A percentile compares a stretch with the other conserved stretches of the same genome.
These are phyloP conservation scores for Apiotrichum porosum DNA, from an alignment of 1,284 basidiomycete genomes.

Conservation along the genomic window DNA sequence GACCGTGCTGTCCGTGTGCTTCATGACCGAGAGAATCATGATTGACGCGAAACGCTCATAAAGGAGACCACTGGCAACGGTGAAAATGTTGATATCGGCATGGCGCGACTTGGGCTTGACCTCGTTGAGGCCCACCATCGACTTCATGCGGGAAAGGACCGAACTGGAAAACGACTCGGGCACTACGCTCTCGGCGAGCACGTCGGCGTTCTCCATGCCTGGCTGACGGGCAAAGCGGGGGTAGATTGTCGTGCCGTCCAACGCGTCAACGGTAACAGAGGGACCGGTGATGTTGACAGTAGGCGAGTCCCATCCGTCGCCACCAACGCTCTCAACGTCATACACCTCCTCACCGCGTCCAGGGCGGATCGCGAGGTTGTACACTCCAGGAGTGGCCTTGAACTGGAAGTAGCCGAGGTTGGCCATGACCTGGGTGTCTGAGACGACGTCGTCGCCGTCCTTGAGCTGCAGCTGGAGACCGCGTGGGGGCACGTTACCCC, in stretches of 20 bases:
- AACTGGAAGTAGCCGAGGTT: conserved; percentile 97
- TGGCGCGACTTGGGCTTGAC: conserved; percentile 37
- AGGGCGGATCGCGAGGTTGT: conserved; percentile 71
- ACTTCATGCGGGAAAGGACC: conserved; percentile 27
- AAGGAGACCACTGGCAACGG: conserved; percentile 89
- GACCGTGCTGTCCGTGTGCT: conserved; percentile 85
- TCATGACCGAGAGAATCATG: conserved; percentile 94
- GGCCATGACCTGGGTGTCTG: conserved; percentile 83
- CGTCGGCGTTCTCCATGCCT: conserved; percentile 77
- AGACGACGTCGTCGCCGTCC: conserved; percentile 54
- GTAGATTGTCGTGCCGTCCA: conserved; percentile 82
- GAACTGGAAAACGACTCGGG: conserved; percentile 23
- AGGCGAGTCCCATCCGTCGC: conserved; percentile 75
- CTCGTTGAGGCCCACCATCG: conserved; percentile 32
- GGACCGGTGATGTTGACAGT: conserved; percentile 61
- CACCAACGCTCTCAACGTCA: conserved; percentile 73
- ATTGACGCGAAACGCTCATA: conserved; percentile 98
- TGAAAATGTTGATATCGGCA: conserved; percentile 97
- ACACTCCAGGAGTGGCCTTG: conserved; percentile 84
- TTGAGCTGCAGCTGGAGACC: conserved; percentile 79
- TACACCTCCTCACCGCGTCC: conserved; percentile 79
- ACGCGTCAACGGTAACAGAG: conserved; percentile 69
- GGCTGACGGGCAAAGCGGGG: conserved; percentile 66
- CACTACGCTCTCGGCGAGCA: conserved; percentile 53
- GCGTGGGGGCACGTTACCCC: conserved; percentile 62